Evolutionary conservation across 2,329 filamentous ascomycete species (phyloP), one percentile per base, ranked within the genome.

Genomic region (Fusarium pseudonygamai): DNA sequence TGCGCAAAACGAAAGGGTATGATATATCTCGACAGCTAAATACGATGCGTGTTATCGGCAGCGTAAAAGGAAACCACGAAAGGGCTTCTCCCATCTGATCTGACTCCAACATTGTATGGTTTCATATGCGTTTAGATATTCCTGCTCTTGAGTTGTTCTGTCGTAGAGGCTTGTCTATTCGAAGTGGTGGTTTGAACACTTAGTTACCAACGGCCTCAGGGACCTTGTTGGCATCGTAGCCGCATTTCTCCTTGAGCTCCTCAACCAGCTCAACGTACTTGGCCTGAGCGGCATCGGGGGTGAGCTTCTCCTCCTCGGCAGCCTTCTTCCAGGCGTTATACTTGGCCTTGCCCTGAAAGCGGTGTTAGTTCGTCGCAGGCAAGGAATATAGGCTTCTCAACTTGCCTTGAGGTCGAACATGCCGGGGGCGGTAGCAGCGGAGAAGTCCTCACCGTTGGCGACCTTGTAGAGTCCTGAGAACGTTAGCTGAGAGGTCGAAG

Each of bases 241-340:
- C 92, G 83, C 92, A 89, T 81, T 89, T 88, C 68, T 79, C 83
- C 88, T 96, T 94, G 79, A 97, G 83, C 78, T 86, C 82, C 83
- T 94, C 90, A 73, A 96, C 90, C 70, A 92, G 85, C 76, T 87
- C 86, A 78, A 97, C 88, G 84, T 97, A 98, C 80, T 88, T 85
- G 81, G 90, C 87, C 88, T 97, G 92, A 26, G 95, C 95, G 74
- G 91, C 83, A 73, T 92, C 87, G 70, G 88, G 79, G 69, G 87
- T 89, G 75, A 90, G 80, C 47, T 66, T n/a, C 57, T 87, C 89
- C 68, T 91, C 87, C 70, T 95, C 89, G 78, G 90, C 88, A 71
- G 91, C 79, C 80, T 91, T 88, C 84, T 94, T 85, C 94, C 94
- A 97, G 61, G 92, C 90, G 78, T 87, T 88, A 85, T 91, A 89